phyloP scores from a whole-genome alignment of 2,329 filamentous ascomycete genomes.

The Colletotrichum sp. region DNA sequence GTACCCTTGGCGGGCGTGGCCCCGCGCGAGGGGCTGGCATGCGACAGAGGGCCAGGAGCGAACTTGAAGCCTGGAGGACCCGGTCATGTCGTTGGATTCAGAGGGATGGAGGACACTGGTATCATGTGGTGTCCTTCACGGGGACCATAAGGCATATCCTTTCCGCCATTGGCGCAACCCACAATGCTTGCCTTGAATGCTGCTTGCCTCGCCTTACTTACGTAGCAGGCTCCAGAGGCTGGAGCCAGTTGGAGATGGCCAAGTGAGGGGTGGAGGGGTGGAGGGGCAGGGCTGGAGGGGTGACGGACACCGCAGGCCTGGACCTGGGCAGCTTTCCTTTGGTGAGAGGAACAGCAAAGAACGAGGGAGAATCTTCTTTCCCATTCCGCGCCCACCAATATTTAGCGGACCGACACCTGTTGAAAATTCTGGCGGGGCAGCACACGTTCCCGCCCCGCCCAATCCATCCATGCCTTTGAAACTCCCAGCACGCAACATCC shows the following conservation, averaged over 20 bases:
- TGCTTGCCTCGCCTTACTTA: neutral
- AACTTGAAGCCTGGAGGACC: neutral
- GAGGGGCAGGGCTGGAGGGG: slow-evolving; percentile 6
- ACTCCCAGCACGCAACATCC: neutral
- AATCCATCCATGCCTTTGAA: neutral
- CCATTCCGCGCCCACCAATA: slow-evolving; percentile 20
- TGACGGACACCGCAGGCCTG: neutral
- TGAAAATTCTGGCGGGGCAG: neutral
- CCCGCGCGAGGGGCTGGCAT: neutral
- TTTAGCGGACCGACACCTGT: slow-evolving; percentile 5
- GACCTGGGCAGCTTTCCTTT: neutral
- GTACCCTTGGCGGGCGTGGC: neutral
- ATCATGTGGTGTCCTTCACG: neutral
- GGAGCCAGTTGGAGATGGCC: neutral
- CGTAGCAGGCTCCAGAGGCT: slow-evolving; percentile 4
- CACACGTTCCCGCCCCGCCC: neutral
- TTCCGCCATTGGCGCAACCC: neutral
- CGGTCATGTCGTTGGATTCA: neutral
- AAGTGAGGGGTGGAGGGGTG: slow-evolving; percentile 15
- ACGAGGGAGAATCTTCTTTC: slow-evolving; percentile 25
- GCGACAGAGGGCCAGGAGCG: neutral
- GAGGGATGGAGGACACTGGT: neutral
- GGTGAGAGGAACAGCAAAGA: slow-evolving; percentile 12
- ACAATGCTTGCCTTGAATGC: neutral
- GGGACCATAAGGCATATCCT: neutral